Conservation (phyloP, 1,284 basidiomycete genomes). For the Moniliella sp. region DNA sequence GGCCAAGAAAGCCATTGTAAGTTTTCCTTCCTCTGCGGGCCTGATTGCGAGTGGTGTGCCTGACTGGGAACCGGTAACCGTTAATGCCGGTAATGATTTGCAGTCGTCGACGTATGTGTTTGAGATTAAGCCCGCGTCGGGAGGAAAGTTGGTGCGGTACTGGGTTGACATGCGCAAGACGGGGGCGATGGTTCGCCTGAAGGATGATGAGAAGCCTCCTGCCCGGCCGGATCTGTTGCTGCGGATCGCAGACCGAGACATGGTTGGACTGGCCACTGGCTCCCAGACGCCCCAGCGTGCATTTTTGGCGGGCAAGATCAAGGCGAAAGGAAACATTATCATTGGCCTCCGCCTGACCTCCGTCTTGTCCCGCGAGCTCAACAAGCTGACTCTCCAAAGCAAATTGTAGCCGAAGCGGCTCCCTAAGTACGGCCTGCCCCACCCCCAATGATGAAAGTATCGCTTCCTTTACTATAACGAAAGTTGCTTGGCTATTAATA, state of each 20-base stretch:
- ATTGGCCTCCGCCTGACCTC: constrained; percentile 15
- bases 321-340: constrained; percentile 16
- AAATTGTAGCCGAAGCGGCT: too few relatives aligned
- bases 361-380: constrained; percentile 15
- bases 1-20: constrained; percentile 12
- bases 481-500: too few relatives aligned
- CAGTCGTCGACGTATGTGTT: constrained; percentile 16
- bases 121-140: constrained; percentile 8
- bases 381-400: constrained; percentile 6
- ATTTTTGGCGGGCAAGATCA: constrained; percentile 9
- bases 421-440: too few relatives aligned
- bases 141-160: constrained; percentile 8
- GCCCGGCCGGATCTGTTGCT: constrained; percentile 17
- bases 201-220: constrained; percentile 10
- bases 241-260: constrained; percentile 15
- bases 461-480: too few relatives aligned
- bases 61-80: too few relatives aligned
- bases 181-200: constrained; percentile 9
- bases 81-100: neutral
- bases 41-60: neutral
- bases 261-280: constrained; percentile 15
- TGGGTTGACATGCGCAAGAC: constrained; percentile 16
- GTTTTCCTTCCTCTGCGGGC: constrained; percentile 1
- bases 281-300: constrained; percentile 15
- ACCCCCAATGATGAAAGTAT: too few relatives aligned